Evolutionary conservation across 139 green algal species (phyloP), one percentile per base, ranked within the genome.

Genomic region (Mychonastes homosphaera): DNA sequence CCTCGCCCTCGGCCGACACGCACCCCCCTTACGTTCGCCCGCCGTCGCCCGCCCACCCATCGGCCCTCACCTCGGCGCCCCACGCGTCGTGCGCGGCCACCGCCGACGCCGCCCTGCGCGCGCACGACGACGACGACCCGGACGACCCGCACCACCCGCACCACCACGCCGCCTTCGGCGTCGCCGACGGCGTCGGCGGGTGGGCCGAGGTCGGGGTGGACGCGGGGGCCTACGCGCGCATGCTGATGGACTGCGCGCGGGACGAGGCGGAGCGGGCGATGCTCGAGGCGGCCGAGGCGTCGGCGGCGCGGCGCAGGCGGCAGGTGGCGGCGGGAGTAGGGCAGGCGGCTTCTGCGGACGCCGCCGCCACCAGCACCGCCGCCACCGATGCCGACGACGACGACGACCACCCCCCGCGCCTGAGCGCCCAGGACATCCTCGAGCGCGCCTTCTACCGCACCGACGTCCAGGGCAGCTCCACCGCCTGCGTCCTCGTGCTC

Each of bases 151-250:
- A n/a, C n/a, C n/a, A n/a, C n/a, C n/a, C n/a, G n/a, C n/a, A n/a
- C n/a, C 69, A 65, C 29, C 64, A 65, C 23, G 38, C 62, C 3
- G 72, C 66, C 2, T 51, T 92, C 6, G 87, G 87, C 5, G 85
- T 95, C 29, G 87, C 87, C 30, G 87, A 95, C 61, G 87, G 87
- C 4, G 87, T 95, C 9, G 84, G 87, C 8, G 87, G 84, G 33
- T 95, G 87, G 87, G 70, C 78, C 29, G 70, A 85, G 57, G 61
- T 81, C 16, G 79, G 79, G 26, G 73, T 95, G 12, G 88, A 96
- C 56, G 72, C 88, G 3, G 88, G 87, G 2, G 62, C 79, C 3
- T 96, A 94, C 48, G 79, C 84, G 1, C 69, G 83, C 0, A 55
- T 78, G 61, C 77, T 96, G 5, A 95, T 95, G 87, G 33, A 54